A percentile compares a stretch with the other conserved stretches of the same genome.
phyloP scores from a whole-genome alignment of 345 rosid species.

The Bruguiera parviflora region DNA sequence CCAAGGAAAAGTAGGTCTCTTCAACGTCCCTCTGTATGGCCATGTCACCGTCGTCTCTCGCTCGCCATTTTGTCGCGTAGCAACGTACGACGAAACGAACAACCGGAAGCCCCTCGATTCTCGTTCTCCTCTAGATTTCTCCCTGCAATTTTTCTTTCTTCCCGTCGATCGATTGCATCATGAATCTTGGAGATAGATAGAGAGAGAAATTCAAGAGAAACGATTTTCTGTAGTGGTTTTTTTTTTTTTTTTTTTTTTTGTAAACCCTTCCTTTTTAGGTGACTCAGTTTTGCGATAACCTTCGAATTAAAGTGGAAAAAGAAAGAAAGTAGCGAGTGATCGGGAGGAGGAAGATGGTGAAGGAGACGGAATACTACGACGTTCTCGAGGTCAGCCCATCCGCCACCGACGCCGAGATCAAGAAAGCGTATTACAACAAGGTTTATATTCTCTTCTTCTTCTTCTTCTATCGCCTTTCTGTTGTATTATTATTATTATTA shows the following conservation, averaged over 20 bases:
- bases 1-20: neutral
- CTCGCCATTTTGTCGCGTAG: neutral
- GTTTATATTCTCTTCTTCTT: slow-evolving; percentile 23
- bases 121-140: no score
- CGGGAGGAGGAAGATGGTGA: slow-evolving; percentile 46
- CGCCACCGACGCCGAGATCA: slow-evolving; percentile 91
- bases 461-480: neutral
- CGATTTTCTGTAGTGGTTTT: no score
- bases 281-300: no score
- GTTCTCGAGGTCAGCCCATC: slow-evolving; percentile 88
- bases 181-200: no score
- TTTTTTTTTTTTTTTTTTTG: no score
- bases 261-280: no score
- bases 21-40: neutral
- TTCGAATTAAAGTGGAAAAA: no score
- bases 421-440: slow-evolving; percentile 95
- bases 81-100: neutral
- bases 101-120: neutral
- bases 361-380: slow-evolving; percentile 91
- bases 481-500: neutral
- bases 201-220: no score
- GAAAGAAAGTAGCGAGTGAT: no score
- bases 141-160: no score
- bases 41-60: neutral
- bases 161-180: no score